Evolutionary conservation across 1,284 basidiomycete species (phyloP), one percentile per base, ranked within the genome.

Genomic region (Chalciporus sp.): DNA sequence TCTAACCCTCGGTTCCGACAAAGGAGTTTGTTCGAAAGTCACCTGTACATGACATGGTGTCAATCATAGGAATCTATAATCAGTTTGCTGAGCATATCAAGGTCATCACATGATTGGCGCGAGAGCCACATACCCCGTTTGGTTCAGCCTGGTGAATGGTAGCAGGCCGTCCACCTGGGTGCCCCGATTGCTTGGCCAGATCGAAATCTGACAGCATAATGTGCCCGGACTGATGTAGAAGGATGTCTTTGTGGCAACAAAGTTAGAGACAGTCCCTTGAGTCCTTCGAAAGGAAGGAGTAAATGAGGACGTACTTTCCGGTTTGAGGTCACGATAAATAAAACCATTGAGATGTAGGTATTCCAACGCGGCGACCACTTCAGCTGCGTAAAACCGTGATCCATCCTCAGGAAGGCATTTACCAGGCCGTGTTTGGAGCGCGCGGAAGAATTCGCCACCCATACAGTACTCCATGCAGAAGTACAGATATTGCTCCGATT

Each of bases 171-270:
- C 91, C 91, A 20, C 90, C 91, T 19, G 85, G 87, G 62, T 91
- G 89, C 47, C 84, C 90, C 41, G 94, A 95, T 68, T 97, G 93
- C 68, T 98, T 99, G 11, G 96, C 97, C 29, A 99, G 82, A 76
- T 99, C 97, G 76, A 99, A 99, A 75, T 99, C 97, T 44, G 96
- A 98, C 62, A 99, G 77, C 95, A 98, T 98, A 65, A 99, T 97
- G 75, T 99, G 97, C 16, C 97, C 97, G 19, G 94, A 95, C 70
- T 98, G 92, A 74, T 99, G 97, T 49, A 99, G 79, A n/a, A 99
- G 79, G 65, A 99, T 99, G 72, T 99, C 95, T 98, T 67, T 45
- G 31, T 33, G 31, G 31, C 31, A 33, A 33, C 58, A 56, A 47
- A 46, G 33, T 55, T 51, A 54, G 50, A 55, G 48, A 37, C 58